Conservation (phyloP, 73 alveolate genomes). For the Paramecium bursaria region DNA sequence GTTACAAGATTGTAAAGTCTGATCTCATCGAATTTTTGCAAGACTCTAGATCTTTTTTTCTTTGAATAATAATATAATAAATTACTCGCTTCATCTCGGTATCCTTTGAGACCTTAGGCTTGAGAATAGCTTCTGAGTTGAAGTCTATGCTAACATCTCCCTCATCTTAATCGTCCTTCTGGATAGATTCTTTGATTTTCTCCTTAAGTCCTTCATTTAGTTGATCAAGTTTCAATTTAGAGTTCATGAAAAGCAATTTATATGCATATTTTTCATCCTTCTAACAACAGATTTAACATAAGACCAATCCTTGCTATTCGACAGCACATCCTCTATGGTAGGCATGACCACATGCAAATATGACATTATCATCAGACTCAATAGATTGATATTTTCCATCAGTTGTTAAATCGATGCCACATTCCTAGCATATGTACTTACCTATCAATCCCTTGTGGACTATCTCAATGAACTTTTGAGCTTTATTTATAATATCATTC, state of each 20-base stretch:
- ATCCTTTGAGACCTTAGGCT: constrained; percentile 21
- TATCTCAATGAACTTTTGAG: not conserved
- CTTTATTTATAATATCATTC: not conserved
- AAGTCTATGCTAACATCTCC: not conserved
- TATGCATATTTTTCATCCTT: constrained; percentile 10
- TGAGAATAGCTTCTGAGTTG: not conserved
- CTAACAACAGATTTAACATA: constrained; percentile 28
- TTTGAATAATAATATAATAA: not conserved
- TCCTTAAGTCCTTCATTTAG: not conserved
- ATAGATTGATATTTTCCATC: constrained; percentile 2
- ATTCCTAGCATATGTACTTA: constrained; percentile 2
- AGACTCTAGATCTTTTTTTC: no score
- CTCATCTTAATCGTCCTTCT: not conserved
- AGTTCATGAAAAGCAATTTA: not conserved
- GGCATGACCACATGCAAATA: constrained; percentile 31
- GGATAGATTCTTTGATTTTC: not conserved
- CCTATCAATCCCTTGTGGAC: not conserved
- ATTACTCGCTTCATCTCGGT: constrained; percentile 10
- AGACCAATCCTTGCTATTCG: constrained; percentile 16
- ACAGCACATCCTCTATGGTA: constrained; percentile 29
- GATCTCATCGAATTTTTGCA: no score
- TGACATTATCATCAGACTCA: constrained; percentile 41
- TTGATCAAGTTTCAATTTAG: not conserved
- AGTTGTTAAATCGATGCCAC: not conserved
- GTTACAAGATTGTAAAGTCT: no score